These are phyloP conservation scores for Conticribra weissflogii DNA, from an alignment of 108 stramenopile genomes.

Conservation along the genomic window DNA sequence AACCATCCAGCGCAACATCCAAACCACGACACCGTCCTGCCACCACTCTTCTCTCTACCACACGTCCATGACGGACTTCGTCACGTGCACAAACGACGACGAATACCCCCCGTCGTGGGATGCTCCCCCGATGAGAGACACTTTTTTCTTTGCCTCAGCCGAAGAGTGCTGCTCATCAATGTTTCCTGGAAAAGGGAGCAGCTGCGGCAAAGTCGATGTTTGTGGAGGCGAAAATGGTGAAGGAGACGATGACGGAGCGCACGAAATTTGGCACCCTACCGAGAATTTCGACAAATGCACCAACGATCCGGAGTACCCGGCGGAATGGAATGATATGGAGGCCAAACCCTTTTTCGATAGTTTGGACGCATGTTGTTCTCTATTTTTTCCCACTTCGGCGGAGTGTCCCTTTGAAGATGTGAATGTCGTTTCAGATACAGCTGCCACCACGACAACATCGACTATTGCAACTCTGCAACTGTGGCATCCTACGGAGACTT, in stretches of 20 bases:
- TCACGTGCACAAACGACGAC: constrained; percentile 14
- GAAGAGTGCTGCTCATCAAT: neutral
- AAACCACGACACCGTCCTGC: neutral
- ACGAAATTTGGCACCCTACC: neutral
- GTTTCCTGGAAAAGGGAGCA: neutral
- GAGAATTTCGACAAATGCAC: too few relatives aligned
- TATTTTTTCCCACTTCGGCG: too few relatives aligned
- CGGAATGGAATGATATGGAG: too few relatives aligned
- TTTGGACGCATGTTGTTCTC: too few relatives aligned
- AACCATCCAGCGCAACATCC: too few relatives aligned
- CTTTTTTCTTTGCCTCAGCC: neutral
- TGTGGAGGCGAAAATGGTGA: neutral
- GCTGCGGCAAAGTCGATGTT: neutral
- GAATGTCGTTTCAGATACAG: too few relatives aligned
- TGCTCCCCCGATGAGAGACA: constrained; percentile 3
- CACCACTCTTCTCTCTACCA: constrained; percentile 10
- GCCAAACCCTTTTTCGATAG: too few relatives aligned
- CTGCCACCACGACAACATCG: too few relatives aligned
- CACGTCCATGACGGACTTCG: neutral
- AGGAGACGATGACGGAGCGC: neutral
- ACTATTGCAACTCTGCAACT: too few relatives aligned
- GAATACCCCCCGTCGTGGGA: constrained; percentile 15
- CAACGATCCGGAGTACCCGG: too few relatives aligned
- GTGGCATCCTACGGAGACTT: too few relatives aligned
- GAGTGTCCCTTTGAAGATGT: too few relatives aligned